Conservation (phyloP, 345 rosid species). For the Geranium brycei region DNA sequence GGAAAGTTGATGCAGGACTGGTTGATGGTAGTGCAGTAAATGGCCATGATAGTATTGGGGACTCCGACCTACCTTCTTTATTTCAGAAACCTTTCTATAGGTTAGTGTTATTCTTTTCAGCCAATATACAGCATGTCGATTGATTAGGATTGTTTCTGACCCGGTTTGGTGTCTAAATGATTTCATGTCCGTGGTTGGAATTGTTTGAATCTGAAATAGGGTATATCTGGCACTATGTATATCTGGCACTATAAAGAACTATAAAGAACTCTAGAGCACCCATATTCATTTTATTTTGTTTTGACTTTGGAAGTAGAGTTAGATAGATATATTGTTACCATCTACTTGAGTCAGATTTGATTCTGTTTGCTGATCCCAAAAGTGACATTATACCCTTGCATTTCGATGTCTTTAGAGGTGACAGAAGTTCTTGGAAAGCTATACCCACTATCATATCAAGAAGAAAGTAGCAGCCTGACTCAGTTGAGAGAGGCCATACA, state of each 20-base stretch:
- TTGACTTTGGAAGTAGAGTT: no score
- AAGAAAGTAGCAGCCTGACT: conserved; percentile 17
- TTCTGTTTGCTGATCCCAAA: conserved; percentile 41
- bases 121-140: no score
- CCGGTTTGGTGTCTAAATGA: no score
- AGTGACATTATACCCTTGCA: conserved; percentile 68
- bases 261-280: no score
- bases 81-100: conserved; percentile 59
- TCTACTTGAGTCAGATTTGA: conserved; percentile 3
- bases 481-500: conserved; percentile 24
- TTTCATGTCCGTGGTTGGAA: no score
- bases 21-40: conserved; percentile 12
- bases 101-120: conserved; percentile 22
- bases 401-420: conserved; percentile 73
- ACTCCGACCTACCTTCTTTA: conserved; percentile 61
- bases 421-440: conserved; percentile 56
- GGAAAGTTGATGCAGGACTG: conserved; percentile 12
- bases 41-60: conserved; percentile 31
- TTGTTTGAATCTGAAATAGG: no score
- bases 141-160: no score
- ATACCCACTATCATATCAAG: conserved; percentile 48
- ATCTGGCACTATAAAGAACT: no score
- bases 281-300: no score
- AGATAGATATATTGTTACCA: no score
- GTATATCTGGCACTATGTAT: no score